Evolutionary conservation across 2,329 filamentous ascomycete species (phyloP).

Genomic region (Sarocladium strictum): DNA sequence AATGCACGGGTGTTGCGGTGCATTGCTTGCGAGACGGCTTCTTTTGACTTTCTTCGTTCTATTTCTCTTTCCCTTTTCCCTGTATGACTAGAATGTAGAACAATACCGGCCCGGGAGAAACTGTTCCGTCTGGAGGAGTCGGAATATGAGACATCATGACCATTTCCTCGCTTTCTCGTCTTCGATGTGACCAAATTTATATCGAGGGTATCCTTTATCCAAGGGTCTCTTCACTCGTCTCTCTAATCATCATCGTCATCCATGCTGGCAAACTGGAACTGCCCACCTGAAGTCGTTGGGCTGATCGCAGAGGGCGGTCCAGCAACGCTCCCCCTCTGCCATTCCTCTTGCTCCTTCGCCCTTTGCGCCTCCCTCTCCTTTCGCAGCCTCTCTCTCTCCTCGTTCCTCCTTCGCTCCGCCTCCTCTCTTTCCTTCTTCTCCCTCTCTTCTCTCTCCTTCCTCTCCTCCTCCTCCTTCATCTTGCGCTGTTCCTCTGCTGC

Average conservation of each 20-base stretch:
- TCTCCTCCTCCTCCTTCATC: conserved; percentile 44
- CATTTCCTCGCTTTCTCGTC: conserved; percentile 1
- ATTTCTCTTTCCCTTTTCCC: not conserved
- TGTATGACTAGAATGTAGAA: conserved; percentile 10
- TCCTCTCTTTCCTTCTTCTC: conserved; percentile 41
- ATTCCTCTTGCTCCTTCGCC: conserved; percentile 26
- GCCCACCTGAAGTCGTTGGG: conserved; percentile 19
- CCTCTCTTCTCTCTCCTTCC: conserved; percentile 38
- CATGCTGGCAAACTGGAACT: conserved; percentile 50
- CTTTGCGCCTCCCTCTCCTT: conserved; percentile 31
- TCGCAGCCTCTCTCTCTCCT: conserved; percentile 32
- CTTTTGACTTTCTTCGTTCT: not conserved
- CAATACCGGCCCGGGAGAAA: not conserved
- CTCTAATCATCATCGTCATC: conserved; percentile 38
- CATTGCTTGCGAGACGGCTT: not conserved
- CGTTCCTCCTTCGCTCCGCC: conserved; percentile 32
- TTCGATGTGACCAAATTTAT: conserved; percentile 7
- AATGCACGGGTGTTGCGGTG: not conserved
- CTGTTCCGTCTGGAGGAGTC: not conserved
- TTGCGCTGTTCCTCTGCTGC: conserved; percentile 46
- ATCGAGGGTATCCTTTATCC: not conserved
- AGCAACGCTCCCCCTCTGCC: conserved; percentile 28
- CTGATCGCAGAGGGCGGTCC: conserved; percentile 11
- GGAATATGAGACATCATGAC: conserved; percentile 2
- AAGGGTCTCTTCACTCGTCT: not conserved